Evolutionary conservation across 2,329 filamentous ascomycete genomes (phyloP).

Genomic region (Colletotrichum sp.): DNA sequence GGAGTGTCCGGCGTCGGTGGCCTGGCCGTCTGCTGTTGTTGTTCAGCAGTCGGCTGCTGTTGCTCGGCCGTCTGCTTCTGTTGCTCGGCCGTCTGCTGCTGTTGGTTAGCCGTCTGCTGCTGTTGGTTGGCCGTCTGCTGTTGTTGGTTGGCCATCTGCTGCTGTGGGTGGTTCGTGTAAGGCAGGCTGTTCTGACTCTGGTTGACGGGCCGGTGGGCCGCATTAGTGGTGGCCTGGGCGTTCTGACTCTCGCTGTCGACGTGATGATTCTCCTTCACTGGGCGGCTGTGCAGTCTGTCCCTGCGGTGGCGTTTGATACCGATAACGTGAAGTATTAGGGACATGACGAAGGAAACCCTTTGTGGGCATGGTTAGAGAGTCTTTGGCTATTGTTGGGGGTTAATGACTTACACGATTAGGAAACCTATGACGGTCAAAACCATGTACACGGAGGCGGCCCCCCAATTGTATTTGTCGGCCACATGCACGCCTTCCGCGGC

Average conservation of each 20-base stretch:
- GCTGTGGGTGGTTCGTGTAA: conserved; percentile 16
- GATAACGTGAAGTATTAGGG: conserved; percentile 45
- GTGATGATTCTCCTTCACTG: neutral
- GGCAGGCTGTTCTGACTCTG: neutral
- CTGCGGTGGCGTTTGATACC: conserved; percentile 48
- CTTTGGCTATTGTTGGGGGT: neutral
- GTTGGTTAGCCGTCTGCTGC: conserved; percentile 21
- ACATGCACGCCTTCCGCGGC: too few relatives aligned
- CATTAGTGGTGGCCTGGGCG: neutral
- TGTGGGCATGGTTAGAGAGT: neutral
- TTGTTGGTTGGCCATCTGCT: neutral
- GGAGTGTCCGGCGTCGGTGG: neutral
- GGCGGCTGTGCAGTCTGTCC: conserved; percentile 42
- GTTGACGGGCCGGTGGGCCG: neutral
- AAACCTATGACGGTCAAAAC: conserved; percentile 45
- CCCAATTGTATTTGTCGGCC: too few relatives aligned
- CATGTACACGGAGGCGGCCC: too few relatives aligned
- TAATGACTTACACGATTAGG: conserved; percentile 45
- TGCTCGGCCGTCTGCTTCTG: conserved; percentile 22
- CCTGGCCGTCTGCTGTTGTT: neutral
- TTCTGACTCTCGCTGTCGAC: conserved; percentile 28
- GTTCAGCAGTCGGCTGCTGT: conserved; percentile 21
- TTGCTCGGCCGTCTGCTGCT: conserved; percentile 22
- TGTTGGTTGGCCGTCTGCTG: conserved; percentile 22
- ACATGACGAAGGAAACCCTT: conserved; percentile 47